These are phyloP conservation scores for Picochlorum sp. DNA, from an alignment of 139 green algal genomes.

Conservation along the genomic window DNA sequence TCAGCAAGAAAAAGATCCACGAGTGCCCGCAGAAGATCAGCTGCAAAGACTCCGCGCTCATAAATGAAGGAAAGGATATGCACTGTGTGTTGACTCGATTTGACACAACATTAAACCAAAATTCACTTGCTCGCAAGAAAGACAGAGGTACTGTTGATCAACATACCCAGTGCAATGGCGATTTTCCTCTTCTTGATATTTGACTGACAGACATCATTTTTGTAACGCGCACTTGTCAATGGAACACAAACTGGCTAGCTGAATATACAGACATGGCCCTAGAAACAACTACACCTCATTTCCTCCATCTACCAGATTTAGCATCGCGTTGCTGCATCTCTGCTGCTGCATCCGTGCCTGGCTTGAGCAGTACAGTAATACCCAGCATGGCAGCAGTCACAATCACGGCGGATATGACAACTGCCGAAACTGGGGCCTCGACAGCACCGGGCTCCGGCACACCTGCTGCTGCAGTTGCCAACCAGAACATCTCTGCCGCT, in stretches of 20 bases:
- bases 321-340: constrained; percentile 21
- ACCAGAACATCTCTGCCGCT: not conserved
- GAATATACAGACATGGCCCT: too few species aligned
- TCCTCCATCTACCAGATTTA: not conserved
- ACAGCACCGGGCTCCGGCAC: constrained; percentile 9
- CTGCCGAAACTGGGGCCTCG: constrained; percentile 8
- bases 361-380: constrained; percentile 5
- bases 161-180: too few species aligned
- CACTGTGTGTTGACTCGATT: too few species aligned
- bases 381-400: not conserved
- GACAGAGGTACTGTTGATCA: too few species aligned
- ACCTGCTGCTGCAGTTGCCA: not conserved
- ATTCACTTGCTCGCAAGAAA: too few species aligned
- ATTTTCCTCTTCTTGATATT: too few species aligned
- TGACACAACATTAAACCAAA: too few species aligned
- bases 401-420: constrained; percentile 4
- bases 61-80: too few species aligned
- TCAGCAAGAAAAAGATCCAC: too few species aligned
- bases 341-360: constrained; percentile 11
- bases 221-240: not conserved
- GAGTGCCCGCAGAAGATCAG: too few species aligned
- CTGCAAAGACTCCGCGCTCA: too few species aligned
- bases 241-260: not conserved
- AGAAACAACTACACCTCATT: not conserved
- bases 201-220: too few species aligned